These are phyloP conservation scores for Gossypium thurberi DNA, from an alignment of 345 rosid species.

Conservation along the genomic window DNA sequence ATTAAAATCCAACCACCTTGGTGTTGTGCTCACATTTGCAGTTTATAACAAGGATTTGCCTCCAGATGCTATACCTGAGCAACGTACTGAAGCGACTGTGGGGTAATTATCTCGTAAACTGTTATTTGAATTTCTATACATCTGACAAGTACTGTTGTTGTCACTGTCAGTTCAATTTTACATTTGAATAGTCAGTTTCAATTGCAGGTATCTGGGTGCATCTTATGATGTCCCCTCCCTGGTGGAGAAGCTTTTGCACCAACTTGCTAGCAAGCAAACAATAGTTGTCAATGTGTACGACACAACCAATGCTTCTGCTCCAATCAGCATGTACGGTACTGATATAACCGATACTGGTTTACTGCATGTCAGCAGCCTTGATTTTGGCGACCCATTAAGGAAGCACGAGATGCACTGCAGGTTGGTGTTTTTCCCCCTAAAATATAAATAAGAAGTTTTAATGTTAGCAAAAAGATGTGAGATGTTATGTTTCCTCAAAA, in stretches of 20 bases:
- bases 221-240: slow-evolving; percentile 93
- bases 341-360: slow-evolving; percentile 59
- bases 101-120: slow-evolving; percentile 46
- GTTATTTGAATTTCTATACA: slow-evolving; percentile 8
- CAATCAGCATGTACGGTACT: slow-evolving; percentile 76
- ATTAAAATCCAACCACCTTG: slow-evolving; percentile 82
- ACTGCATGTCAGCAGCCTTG: slow-evolving; percentile 53
- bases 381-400: slow-evolving; percentile 90
- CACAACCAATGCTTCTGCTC: slow-evolving; percentile 63
- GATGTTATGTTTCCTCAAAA: slow-evolving; percentile 15
- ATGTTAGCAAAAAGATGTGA: not conserved
- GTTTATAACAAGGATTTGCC: slow-evolving; percentile 66
- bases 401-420: slow-evolving; percentile 97
- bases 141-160: not conserved
- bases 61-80: slow-evolving; percentile 60
- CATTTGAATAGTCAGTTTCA: slow-evolving; percentile 1
- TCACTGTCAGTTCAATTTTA: not conserved
- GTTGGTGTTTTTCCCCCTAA: slow-evolving; percentile 28
- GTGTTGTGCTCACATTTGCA: slow-evolving; percentile 91
- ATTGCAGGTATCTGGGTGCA: slow-evolving; percentile 81
- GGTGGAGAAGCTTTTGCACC: slow-evolving; percentile 91
- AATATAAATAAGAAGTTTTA: not conserved
- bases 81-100: slow-evolving; percentile 63
- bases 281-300: slow-evolving; percentile 88
- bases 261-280: slow-evolving; percentile 87